Conservation (phyloP, 495 filamentous ascomycete genomes). For the Neurospora tetraspora region DNA sequence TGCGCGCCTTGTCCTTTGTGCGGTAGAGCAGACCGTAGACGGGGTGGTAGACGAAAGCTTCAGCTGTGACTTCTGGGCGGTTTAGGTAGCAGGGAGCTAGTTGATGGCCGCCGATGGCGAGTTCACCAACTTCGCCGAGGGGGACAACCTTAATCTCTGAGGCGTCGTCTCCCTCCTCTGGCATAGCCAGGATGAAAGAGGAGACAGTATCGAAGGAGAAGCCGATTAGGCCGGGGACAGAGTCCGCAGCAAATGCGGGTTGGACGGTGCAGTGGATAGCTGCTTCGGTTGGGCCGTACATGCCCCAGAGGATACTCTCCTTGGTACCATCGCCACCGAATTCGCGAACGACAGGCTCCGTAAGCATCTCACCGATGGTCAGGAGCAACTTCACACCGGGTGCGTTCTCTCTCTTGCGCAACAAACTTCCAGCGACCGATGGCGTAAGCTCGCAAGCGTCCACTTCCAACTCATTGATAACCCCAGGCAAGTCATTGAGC, state of each 20-base stretch:
- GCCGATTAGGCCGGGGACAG: conserved; percentile 58
- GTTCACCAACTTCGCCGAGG: conserved; percentile 62
- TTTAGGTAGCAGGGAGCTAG: conserved; percentile 79
- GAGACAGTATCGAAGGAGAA: conserved; percentile 67
- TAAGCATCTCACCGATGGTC: conserved; percentile 86
- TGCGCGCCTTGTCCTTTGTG: conserved; percentile 74
- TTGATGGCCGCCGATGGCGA: conserved; percentile 71
- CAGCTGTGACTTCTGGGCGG: conserved; percentile 61
- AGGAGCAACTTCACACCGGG: conserved; percentile 55
- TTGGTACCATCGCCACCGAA: conserved; percentile 45
- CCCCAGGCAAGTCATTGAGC: conserved; percentile 57
- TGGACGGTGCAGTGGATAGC: conserved; percentile 57
- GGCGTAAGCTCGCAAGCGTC: conserved; percentile 80
- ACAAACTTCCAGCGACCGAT: conserved; percentile 60
- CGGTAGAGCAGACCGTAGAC: conserved; percentile 55
- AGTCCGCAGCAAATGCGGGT: conserved; percentile 22
- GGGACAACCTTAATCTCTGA: conserved; percentile 44
- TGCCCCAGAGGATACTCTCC: conserved; percentile 56
- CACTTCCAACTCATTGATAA: conserved; percentile 52
- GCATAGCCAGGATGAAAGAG: conserved; percentile 50
- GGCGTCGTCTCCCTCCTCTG: conserved; percentile 1
- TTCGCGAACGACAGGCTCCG: conserved; percentile 56
- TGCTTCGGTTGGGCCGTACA: conserved; percentile 85
- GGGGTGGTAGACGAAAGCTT: conserved; percentile 51
- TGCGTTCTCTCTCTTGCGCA: conserved; percentile 49